Conservation (phyloP, 345 rosid species). For the Sonneratia caseolaris region DNA sequence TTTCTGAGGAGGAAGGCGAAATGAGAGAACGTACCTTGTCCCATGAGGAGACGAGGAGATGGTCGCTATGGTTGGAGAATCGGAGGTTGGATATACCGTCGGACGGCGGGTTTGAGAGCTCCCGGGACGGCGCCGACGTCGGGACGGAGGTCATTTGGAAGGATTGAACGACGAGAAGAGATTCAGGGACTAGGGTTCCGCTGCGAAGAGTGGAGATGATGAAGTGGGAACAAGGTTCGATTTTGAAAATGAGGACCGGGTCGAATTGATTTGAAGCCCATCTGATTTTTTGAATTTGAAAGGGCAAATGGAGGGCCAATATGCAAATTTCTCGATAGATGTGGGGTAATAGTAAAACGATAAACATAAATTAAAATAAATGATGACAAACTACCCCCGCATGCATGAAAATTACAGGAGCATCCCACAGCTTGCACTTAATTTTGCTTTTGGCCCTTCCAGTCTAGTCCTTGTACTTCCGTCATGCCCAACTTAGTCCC, state of each 20-base stretch:
- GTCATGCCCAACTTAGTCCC: too few species aligned
- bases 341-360: neutral
- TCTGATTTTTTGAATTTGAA: neutral
- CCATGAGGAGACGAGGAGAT: constrained; percentile 94
- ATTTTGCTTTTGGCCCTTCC: neutral
- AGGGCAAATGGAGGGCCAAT: neutral
- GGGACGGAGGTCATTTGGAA: constrained; percentile 37
- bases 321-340: neutral
- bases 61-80: constrained; percentile 89
- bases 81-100: constrained; percentile 94
- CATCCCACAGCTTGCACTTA: neutral
- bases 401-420: neutral
- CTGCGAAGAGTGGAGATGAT: neutral
- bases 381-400: neutral
- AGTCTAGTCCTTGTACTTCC: neutral
- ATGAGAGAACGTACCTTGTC: constrained; percentile 51
- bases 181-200: constrained; percentile 11
- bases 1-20: neutral
- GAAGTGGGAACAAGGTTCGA: constrained; percentile 10
- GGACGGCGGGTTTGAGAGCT: constrained; percentile 73
- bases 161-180: constrained; percentile 1
- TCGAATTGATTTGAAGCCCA: neutral
- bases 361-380: too few species aligned
- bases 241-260: neutral
- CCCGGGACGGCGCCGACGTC: constrained; percentile 57